Evolutionary conservation across 768 basidiomycete genomes (phyloP).

Genomic region (Strobilomyces echinocephalus): DNA sequence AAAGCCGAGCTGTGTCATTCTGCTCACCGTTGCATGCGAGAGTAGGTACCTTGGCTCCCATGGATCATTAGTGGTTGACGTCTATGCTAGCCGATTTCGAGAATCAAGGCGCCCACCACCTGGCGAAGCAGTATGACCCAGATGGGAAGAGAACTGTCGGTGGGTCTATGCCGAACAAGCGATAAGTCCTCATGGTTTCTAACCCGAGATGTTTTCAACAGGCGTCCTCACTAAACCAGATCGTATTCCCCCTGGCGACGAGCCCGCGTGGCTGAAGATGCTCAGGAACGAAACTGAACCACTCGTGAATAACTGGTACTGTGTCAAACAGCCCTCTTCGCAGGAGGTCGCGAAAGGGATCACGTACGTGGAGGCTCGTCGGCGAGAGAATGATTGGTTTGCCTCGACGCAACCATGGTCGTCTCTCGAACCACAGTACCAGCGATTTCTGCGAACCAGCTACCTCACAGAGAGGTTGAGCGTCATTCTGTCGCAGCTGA

Average conservation of each 20-base stretch:
- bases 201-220: not conserved
- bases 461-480: conserved; percentile 58
- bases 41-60: conserved; percentile 12
- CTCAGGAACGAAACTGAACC: conserved; percentile 53
- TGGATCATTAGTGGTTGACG: not conserved
- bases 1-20: conserved; percentile 63
- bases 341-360: conserved; percentile 21
- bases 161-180: conserved; percentile 21
- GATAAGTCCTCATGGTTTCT: not conserved
- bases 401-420: conserved; percentile 49
- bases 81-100: conserved; percentile 52
- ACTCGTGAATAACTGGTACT: conserved; percentile 55
- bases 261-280: conserved; percentile 47
- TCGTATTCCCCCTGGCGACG: conserved; percentile 36
- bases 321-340: conserved; percentile 37
- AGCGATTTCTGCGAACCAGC: conserved; percentile 50
- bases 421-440: conserved; percentile 45
- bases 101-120: conserved; percentile 69
- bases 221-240: conserved; percentile 63
- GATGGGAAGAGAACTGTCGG: conserved; percentile 57
- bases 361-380: conserved; percentile 57
- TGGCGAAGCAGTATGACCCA: conserved; percentile 58
- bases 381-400: conserved; percentile 55
- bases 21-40: conserved; percentile 54
- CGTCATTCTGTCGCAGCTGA: conserved; percentile 55